phyloP scores from a whole-genome alignment of 2,329 filamentous ascomycete genomes.

The Aureobasidium mangrovei region DNA sequence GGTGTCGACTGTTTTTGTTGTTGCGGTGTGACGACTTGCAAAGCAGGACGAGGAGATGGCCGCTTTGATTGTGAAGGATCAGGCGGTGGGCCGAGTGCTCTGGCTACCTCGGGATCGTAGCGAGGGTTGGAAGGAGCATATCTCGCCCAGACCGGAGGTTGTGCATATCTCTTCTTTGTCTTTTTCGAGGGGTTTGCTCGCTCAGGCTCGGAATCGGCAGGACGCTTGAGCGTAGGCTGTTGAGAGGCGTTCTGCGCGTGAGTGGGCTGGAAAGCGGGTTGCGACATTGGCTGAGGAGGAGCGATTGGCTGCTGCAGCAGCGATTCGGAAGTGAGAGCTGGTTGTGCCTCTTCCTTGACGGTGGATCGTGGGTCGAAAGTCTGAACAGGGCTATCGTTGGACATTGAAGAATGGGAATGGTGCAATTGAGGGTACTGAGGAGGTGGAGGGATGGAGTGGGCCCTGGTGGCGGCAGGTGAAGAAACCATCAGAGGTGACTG shows the following conservation, averaged over 20 bases:
- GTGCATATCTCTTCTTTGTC: constrained; percentile 22
- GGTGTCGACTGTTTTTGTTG: neutral
- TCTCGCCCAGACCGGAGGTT: constrained; percentile 28
- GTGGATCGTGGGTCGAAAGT: neutral
- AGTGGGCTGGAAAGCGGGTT: neutral
- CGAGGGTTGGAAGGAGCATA: constrained; percentile 23
- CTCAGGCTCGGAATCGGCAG: constrained; percentile 19
- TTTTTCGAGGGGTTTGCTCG: constrained; percentile 24
- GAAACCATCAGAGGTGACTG: constrained; percentile 7
- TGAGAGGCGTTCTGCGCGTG: neutral
- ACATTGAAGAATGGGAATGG: constrained; percentile 3
- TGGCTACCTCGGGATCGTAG: constrained; percentile 1
- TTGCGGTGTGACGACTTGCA: constrained; percentile 1
- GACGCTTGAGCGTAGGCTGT: constrained; percentile 20
- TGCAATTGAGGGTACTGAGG: constrained; percentile 5
- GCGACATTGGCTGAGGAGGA: neutral
- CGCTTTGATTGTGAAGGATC: neutral
- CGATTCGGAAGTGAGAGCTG: constrained; percentile 9
- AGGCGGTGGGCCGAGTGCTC: constrained; percentile 6
- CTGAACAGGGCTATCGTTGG: constrained; percentile 5
- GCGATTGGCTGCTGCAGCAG: constrained; percentile 16
- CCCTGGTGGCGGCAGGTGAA: neutral
- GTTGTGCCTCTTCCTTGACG: neutral
- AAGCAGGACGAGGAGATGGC: constrained; percentile 3
- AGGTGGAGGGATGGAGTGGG: neutral